phyloP scores from a whole-genome alignment of 495 filamentous ascomycete species.

The Amorphotheca resinae region DNA sequence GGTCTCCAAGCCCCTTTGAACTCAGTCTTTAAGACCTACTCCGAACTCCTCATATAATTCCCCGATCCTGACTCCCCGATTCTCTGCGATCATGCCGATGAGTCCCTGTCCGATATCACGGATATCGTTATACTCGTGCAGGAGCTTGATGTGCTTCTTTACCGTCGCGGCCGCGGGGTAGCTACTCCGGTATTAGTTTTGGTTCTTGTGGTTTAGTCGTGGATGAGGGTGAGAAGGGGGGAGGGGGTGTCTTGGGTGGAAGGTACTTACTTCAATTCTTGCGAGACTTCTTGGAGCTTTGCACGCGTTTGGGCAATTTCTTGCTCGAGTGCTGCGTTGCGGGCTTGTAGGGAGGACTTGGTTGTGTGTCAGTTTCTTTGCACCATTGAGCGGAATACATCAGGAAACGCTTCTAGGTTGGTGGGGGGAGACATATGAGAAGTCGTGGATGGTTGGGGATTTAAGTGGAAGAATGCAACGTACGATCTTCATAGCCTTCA shows the following conservation, averaged over 20 bases:
- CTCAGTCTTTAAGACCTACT: constrained; percentile 18
- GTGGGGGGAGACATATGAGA: neutral
- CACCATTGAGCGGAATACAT: too few species aligned
- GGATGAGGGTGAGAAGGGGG: neutral
- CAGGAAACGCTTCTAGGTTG: too few species aligned
- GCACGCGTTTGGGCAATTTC: constrained; percentile 13
- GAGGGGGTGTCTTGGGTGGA: neutral
- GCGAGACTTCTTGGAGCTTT: constrained; percentile 11
- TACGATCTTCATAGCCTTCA: constrained; percentile 20
- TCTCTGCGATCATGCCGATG: constrained; percentile 63
- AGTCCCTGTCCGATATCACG: constrained; percentile 61
- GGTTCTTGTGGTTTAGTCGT: too few species aligned
- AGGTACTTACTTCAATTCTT: constrained; percentile 9
- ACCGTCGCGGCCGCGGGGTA: constrained; percentile 29
- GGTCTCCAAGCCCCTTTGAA: neutral
- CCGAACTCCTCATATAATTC: constrained; percentile 49
- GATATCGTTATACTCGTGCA: constrained; percentile 73
- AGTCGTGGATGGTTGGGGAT: neutral
- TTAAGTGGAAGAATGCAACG: neutral
- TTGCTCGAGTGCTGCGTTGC: constrained; percentile 13
- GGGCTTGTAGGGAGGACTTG: constrained; percentile 14
- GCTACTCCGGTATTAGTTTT: neutral
- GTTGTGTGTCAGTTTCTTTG: neutral
- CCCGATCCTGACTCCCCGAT: constrained; percentile 45
- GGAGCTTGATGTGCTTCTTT: constrained; percentile 49